Conservation (phyloP, 1,284 basidiomycete species). For the Cryptococcus floricola region DNA sequence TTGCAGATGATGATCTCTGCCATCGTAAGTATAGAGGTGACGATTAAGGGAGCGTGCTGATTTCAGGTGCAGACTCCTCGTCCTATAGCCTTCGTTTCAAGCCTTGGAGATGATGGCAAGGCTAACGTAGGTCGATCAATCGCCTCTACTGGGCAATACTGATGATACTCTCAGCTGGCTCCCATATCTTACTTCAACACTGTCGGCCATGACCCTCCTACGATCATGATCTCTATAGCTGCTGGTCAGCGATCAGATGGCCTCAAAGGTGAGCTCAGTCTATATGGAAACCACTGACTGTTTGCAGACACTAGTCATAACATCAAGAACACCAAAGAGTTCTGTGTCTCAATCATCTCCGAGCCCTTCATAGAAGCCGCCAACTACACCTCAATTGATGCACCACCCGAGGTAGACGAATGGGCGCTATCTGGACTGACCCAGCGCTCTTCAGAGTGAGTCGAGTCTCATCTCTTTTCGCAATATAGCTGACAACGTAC, state of each 20-base stretch:
- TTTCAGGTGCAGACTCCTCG: conserved; percentile 53
- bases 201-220: conserved; percentile 61
- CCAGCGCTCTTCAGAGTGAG: conserved; percentile 58
- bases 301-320: conserved; percentile 66
- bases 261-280: conserved; percentile 27
- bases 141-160: conserved; percentile 20
- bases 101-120: conserved; percentile 56
- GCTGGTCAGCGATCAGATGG: conserved; percentile 32
- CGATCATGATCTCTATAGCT: conserved; percentile 61
- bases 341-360: conserved; percentile 71
- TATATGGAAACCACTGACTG: not conserved
- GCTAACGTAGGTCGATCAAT: conserved; percentile 59
- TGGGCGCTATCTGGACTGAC: conserved; percentile 72
- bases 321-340: conserved; percentile 63
- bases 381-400: conserved; percentile 64
- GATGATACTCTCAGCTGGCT: conserved; percentile 24
- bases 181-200: conserved; percentile 49
- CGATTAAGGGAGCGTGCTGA: not conserved
- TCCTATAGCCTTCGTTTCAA: conserved; percentile 70
- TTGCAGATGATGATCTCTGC: conserved; percentile 61
- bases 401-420: conserved; percentile 63
- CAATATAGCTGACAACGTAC: not conserved
- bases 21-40: conserved; percentile 49
- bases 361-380: conserved; percentile 69
- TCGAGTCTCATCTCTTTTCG: conserved; percentile 7